These are phyloP conservation scores for Phaeosphaeria sp. DNA, from an alignment of 2,329 filamentous ascomycete genomes.

Conservation along the genomic window DNA sequence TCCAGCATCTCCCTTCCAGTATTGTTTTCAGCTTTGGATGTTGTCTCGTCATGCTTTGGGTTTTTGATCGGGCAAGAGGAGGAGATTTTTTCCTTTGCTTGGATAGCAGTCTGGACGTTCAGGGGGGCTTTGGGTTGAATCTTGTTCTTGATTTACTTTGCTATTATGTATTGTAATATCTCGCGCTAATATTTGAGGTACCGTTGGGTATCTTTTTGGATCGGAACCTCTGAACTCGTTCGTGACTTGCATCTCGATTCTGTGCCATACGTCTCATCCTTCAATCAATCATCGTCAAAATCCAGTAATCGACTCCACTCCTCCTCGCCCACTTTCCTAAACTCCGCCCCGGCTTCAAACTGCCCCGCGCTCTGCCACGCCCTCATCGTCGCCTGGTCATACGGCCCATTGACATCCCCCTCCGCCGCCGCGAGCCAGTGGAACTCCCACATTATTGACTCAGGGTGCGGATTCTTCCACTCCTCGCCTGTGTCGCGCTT, in stretches of 20 bases:
- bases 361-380: conserved; percentile 93
- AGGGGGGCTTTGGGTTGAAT: background rate
- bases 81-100: background rate
- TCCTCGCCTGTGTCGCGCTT: conserved; percentile 84
- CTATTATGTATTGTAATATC: background rate
- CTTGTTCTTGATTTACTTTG: background rate
- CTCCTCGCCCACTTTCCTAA: conserved; percentile 49
- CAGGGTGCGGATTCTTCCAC: conserved; percentile 68
- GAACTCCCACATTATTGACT: conserved; percentile 78
- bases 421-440: conserved; percentile 90
- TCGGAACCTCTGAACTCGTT: too few relatives aligned
- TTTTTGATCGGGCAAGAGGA: background rate
- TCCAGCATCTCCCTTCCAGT: too few relatives aligned
- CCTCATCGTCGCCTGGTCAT: conserved; percentile 83
- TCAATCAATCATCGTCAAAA: conserved; percentile 38
- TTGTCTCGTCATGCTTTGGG: background rate
- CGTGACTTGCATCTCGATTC: background rate
- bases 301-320: conserved; percentile 55
- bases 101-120: background rate
- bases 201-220: background rate
- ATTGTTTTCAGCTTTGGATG: background rate
- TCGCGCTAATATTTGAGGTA: background rate
- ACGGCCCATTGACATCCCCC: conserved; percentile 82
- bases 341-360: conserved; percentile 84
- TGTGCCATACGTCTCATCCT: too few relatives aligned